These are phyloP conservation scores for Endoconidiophora laricicola DNA, from an alignment of 2,329 filamentous ascomycete species.

Conservation along the genomic window DNA sequence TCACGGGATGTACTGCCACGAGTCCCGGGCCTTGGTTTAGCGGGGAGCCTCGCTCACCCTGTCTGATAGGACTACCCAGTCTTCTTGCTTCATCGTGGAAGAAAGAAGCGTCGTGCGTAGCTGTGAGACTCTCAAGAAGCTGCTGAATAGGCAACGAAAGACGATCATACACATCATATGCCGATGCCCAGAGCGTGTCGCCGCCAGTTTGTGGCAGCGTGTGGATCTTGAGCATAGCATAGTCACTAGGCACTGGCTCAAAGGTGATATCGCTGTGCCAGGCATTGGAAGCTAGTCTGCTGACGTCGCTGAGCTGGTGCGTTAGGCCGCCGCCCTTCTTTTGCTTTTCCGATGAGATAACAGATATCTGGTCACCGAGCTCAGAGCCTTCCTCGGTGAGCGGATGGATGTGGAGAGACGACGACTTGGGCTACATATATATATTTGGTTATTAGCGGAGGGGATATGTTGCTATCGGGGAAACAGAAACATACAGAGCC, in stretches of 20 bases:
- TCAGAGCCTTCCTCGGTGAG: constrained; percentile 37
- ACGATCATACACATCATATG: constrained; percentile 43
- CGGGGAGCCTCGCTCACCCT: constrained; percentile 33
- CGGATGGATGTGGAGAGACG: constrained; percentile 44
- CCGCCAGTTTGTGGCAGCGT: constrained; percentile 39
- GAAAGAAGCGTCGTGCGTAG: constrained; percentile 30
- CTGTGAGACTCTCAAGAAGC: constrained; percentile 35
- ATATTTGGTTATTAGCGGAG: neutral
- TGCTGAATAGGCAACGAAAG: constrained; percentile 32
- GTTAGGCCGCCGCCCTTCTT: constrained; percentile 36
- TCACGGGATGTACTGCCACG: constrained; percentile 32
- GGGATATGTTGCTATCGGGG: neutral
- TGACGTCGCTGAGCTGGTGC: constrained; percentile 33
- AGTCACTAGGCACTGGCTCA: constrained; percentile 42
- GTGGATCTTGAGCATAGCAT: constrained; percentile 40
- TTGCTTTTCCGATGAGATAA: constrained; percentile 39
- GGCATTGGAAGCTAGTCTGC: constrained; percentile 23
- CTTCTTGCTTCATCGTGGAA: constrained; percentile 33
- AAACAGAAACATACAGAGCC: constrained; percentile 20
- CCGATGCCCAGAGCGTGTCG: constrained; percentile 46
- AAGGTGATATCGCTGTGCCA: constrained; percentile 42
- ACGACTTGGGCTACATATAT: constrained; percentile 31
- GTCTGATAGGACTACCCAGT: constrained; percentile 29
- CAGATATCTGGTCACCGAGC: constrained; percentile 37
- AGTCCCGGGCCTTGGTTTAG: constrained; percentile 39